A percentile compares a stretch with the other conserved stretches of the same genome.
These are phyloP conservation scores for Suhomyces kilbournensis DNA, from an alignment of 805 yeast genomes.

Conservation along the genomic window DNA sequence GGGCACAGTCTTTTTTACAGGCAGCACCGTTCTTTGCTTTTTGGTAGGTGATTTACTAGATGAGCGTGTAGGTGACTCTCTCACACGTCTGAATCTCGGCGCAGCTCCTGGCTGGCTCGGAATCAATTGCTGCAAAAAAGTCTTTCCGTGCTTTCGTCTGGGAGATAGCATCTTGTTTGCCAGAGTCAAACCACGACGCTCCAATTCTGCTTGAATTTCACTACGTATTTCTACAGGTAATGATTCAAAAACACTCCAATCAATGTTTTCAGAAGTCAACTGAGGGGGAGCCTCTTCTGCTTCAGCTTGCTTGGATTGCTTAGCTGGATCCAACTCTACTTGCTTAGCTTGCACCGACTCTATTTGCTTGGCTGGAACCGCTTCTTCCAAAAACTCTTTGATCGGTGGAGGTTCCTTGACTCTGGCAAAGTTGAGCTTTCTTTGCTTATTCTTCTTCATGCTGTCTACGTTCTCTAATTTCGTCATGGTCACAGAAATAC, in stretches of 20 bases:
- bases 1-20: constrained; percentile 9
- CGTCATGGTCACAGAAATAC: constrained; percentile 69
- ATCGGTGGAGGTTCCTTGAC: not conserved
- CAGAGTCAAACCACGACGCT: constrained; percentile 36
- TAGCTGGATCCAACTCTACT: constrained; percentile 7
- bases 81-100: constrained; percentile 29
- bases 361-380: constrained; percentile 6
- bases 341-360: constrained; percentile 6
- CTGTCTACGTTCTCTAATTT: constrained; percentile 43
- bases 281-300: not conserved
- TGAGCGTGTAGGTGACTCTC: constrained; percentile 30
- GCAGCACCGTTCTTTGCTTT: constrained; percentile 13
- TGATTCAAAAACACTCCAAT: constrained; percentile 60
- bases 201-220: constrained; percentile 57
- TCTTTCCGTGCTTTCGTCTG: constrained; percentile 14
- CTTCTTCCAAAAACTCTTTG: constrained; percentile 9
- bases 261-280: constrained; percentile 38
- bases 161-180: constrained; percentile 1
- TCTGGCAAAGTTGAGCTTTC: constrained; percentile 18
- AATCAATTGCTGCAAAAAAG: constrained; percentile 35
- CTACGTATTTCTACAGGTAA: constrained; percentile 64
- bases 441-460: constrained; percentile 20
- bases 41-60: constrained; percentile 19
- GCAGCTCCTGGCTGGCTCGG: constrained; percentile 30
- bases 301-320: not conserved